phyloP scores from a whole-genome alignment of 2,329 filamentous ascomycete genomes.

The Rhytidhysteron rufulum region DNA sequence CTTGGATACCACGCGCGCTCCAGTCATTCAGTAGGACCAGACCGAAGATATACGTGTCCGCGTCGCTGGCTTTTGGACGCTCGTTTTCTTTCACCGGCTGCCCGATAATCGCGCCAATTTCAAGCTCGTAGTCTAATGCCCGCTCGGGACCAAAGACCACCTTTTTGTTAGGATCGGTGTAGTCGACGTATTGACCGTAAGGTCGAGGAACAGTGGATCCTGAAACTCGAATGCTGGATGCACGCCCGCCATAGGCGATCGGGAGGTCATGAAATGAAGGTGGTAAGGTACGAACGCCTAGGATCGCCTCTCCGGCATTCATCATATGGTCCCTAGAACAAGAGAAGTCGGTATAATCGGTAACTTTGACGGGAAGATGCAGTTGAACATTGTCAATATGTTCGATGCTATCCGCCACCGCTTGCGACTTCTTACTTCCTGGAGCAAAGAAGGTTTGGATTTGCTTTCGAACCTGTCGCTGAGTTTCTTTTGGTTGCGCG shows the following conservation, averaged over 20 bases:
- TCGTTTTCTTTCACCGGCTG: slow-evolving; percentile 38
- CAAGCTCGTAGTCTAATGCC: slow-evolving; percentile 48
- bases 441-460: slow-evolving; percentile 35
- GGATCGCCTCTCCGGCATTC: slow-evolving; percentile 43
- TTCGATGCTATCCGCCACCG: slow-evolving; percentile 16
- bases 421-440: slow-evolving; percentile 23
- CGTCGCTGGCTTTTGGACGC: slow-evolving; percentile 37
- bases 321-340: slow-evolving; percentile 52
- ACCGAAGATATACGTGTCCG: slow-evolving; percentile 57
- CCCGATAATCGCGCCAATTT: slow-evolving; percentile 46
- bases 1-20: slow-evolving; percentile 60
- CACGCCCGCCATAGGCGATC: slow-evolving; percentile 53
- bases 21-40: slow-evolving; percentile 63
- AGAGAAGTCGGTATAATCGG: slow-evolving; percentile 58
- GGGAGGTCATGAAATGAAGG: slow-evolving; percentile 32
- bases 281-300: slow-evolving; percentile 18
- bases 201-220: slow-evolving; percentile 35
- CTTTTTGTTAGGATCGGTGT: slow-evolving; percentile 41
- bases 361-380: slow-evolving; percentile 54
- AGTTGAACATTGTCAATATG: slow-evolving; percentile 41
- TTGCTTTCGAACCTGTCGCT: slow-evolving; percentile 37
- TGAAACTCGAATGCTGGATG: slow-evolving; percentile 51
- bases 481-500: slow-evolving; percentile 38
- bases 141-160: slow-evolving; percentile 45
- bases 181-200: slow-evolving; percentile 23